Conservation (phyloP, 169 alveolate genomes). For the Eimeria necatrix region DNA sequence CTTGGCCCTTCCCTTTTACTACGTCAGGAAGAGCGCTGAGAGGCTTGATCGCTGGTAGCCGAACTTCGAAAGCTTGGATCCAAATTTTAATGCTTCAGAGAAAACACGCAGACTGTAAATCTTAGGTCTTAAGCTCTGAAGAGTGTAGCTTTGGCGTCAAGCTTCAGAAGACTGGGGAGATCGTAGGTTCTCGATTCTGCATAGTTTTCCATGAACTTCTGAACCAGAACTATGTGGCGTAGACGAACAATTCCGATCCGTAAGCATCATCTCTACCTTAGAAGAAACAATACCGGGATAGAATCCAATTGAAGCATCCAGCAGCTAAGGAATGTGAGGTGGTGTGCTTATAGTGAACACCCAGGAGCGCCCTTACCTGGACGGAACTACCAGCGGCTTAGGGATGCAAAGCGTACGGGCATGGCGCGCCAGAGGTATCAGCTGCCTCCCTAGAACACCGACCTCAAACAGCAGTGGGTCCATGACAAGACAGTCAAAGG, state of each 20-base stretch:
- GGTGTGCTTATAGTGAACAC: too few species aligned
- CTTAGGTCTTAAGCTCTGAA: too few species aligned
- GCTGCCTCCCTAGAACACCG: background rate
- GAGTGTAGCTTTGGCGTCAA: too few species aligned
- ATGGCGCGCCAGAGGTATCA: slow-evolving; percentile 9
- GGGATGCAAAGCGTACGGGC: background rate
- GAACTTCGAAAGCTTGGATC: slow-evolving; percentile 12
- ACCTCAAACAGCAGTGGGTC: slow-evolving; percentile 40
- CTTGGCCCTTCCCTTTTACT: background rate
- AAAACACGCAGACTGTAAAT: background rate
- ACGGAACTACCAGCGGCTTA: background rate
- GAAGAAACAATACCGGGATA: too few species aligned
- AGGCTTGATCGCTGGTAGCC: background rate
- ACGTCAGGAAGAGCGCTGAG: background rate
- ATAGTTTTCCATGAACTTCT: too few species aligned
- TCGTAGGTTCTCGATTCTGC: too few species aligned
- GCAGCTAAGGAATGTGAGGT: too few species aligned
- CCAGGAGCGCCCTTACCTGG: background rate
- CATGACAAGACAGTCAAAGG: background rate
- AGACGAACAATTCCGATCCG: too few species aligned
- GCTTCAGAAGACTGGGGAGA: too few species aligned
- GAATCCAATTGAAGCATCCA: too few species aligned
- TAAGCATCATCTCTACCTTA: too few species aligned
- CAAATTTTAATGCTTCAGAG: background rate
- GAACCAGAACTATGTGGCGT: too few species aligned